Percentiles rank a stretch among this genome's conserved stretches.
Evolutionary conservation across 257 asterid genomes (phyloP).

Genomic region (Catharanthus roseus): DNA sequence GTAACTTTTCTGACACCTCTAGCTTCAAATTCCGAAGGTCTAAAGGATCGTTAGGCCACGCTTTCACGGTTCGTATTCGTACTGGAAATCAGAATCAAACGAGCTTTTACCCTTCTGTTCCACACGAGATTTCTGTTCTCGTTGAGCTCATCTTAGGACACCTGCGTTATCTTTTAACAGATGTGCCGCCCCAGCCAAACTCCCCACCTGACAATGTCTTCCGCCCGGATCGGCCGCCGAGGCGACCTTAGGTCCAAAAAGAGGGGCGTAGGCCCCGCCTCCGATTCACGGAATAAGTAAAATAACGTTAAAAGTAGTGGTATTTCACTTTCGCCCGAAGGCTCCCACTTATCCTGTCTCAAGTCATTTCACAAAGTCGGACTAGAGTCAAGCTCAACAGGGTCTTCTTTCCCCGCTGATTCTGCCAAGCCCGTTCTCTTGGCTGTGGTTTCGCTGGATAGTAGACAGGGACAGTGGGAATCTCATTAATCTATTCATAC

Average conservation of each 20-base stretch:
- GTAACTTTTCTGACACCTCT: constrained; percentile 40
- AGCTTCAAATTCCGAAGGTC: constrained; percentile 34
- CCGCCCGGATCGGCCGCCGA: constrained; percentile 20
- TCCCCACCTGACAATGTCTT: constrained; percentile 30
- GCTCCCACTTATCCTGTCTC: no score
- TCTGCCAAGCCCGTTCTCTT: no score
- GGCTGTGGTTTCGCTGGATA: neutral
- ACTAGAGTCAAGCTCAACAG: constrained; percentile 61
- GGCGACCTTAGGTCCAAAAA: neutral
- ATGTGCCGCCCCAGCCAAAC: constrained; percentile 27
- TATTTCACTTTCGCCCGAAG: constrained; percentile 72
- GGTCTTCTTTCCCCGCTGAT: no score
- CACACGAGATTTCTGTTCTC: no score
- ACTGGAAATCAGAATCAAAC: no score
- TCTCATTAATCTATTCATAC: constrained; percentile 56
- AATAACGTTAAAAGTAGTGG: constrained; percentile 88
- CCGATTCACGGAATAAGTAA: constrained; percentile 81
- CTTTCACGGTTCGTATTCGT: constrained; percentile 22
- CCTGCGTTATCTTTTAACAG: no score
- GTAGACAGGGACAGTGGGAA: constrained; percentile 15
- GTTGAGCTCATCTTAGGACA: no score
- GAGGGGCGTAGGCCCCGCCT: constrained; percentile 11
- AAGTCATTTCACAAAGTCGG: constrained; percentile 32
- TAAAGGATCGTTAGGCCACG: constrained; percentile 39
- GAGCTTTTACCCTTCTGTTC: no score